Evolutionary conservation across 148 eudicot genomes (phyloP).

Genomic region (Talinum fruticosum): DNA sequence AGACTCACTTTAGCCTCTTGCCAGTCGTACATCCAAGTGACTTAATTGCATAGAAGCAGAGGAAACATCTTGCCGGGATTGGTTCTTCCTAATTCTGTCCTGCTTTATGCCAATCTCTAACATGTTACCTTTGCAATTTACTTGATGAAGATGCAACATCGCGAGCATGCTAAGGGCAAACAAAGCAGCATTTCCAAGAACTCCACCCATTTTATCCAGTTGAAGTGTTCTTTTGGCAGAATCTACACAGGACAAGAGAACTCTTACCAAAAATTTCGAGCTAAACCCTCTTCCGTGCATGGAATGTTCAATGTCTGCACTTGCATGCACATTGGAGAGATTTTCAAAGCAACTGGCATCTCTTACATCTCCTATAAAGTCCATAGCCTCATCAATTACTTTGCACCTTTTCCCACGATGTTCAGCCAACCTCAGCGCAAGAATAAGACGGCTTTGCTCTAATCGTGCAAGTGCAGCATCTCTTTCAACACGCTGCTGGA

Average conservation of each 20-base stretch:
- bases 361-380: constrained; percentile 70
- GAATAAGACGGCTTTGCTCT: constrained; percentile 83
- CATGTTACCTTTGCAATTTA: constrained; percentile 34
- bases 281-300: constrained; percentile 30
- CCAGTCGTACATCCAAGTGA: constrained; percentile 69
- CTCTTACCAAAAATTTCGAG: constrained; percentile 41
- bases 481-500: constrained; percentile 87
- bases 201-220: constrained; percentile 55
- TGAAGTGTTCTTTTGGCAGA: constrained; percentile 56
- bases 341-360: constrained; percentile 51
- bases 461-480: constrained; percentile 88
- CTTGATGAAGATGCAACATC: constrained; percentile 63
- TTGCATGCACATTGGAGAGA: constrained; percentile 36
- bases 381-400: constrained; percentile 87
- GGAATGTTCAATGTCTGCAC: constrained; percentile 35
- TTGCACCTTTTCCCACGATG: constrained; percentile 78
- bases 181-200: constrained; percentile 80
- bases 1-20: constrained; percentile 56
- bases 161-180: constrained; percentile 85
- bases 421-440: constrained; percentile 79
- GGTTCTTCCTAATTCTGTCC: constrained; percentile 35
- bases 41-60: constrained; percentile 25
- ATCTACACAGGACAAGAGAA: constrained; percentile 41
- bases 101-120: constrained; percentile 36
- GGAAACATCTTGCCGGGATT: constrained; percentile 28